A percentile compares a stretch with the other conserved stretches of the same genome.
phyloP scores from a whole-genome alignment of 176 grass and related monocot genomes.

The Rhynchospora tenuis region DNA sequence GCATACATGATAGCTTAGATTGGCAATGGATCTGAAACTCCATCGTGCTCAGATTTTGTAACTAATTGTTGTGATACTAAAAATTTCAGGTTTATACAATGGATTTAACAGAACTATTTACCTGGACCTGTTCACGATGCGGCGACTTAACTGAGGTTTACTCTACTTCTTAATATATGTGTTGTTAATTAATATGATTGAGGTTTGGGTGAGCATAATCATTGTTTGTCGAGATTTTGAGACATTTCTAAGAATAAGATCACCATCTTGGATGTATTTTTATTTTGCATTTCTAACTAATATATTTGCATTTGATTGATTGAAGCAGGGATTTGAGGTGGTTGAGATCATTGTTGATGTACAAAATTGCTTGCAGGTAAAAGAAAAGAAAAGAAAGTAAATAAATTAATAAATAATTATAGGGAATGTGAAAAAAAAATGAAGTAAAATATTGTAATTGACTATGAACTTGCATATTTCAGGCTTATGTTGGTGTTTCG shows the following conservation, averaged over 20 bases:
- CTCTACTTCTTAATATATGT: neutral
- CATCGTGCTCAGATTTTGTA: constrained; percentile 1
- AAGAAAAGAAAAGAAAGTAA: neutral
- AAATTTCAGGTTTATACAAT: constrained; percentile 79
- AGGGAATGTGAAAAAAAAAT: neutral
- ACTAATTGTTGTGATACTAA: neutral
- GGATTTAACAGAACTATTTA: constrained; percentile 81
- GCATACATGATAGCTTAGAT: neutral
- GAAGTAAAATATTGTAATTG: neutral
- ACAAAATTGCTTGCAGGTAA: constrained; percentile 77
- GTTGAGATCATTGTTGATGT: constrained; percentile 76
- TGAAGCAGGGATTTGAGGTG: constrained; percentile 66
- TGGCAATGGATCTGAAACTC: neutral
- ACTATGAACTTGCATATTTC: constrained; percentile 11
- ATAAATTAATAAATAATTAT: neutral
- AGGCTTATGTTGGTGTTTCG: constrained; percentile 93
- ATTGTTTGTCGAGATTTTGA: constrained; percentile 2
- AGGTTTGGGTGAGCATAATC: neutral
- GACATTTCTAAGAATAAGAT: neutral
- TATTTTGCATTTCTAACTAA: neutral
- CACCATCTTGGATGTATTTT: neutral
- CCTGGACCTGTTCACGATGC: constrained; percentile 85
- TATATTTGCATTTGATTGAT: constrained; percentile 26
- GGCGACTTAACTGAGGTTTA: constrained; percentile 59
- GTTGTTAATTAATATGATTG: neutral